Base-by-base conservation (phyloP, 495 filamentous ascomycete species). In the Hypoxylon perforatum region DNA sequence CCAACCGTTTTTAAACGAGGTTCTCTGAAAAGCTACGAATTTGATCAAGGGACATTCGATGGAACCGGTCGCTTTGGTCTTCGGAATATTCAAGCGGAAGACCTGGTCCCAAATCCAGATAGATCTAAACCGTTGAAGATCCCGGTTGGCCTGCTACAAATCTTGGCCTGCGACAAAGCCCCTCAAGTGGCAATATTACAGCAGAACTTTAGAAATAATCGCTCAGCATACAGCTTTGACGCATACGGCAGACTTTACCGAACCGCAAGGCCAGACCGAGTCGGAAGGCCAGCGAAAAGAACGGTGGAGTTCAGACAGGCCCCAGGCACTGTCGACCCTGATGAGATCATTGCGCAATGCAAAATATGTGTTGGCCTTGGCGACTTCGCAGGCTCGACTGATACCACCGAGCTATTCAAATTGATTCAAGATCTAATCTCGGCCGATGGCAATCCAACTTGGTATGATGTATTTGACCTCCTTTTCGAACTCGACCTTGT, bases 241-340 rank as follows among this genome's bases (percentile, higher is more conserved):
- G 3, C 17, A n/a, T 55, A 63, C 22, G 5, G n/a, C n/a, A n/a
- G n/a, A n/a, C n/a, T n/a, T n/a, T n/a, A n/a, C n/a, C n/a, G n/a
- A n/a, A n/a, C n/a, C n/a, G n/a, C n/a, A n/a, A n/a, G n/a, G n/a
- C n/a, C n/a, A n/a, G n/a, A n/a, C n/a, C n/a, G n/a, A n/a, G n/a
- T n/a, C n/a, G n/a, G n/a, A 14, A n/a, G n/a, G n/a, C n/a, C 12
- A 35, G 30, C 5, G 36, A 60, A 64, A 9, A 55, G 66, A 2
- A 69, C 66, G 0, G 33, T 69, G 17, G 66, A 69, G 33, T 69
- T 65, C 17, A 56, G 66, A 2, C 66, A 69, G 28, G 11, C 66
- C 4, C 28, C 66, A 1, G 60, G 66, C 4, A 65, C 61, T 2
- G 22, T 65, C 4, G 18, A 65, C 11, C 4, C 61, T 1, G 66